Evolutionary conservation across 2,329 filamentous ascomycete species (phyloP).

Genomic region (Fusarium tjaetaba): DNA sequence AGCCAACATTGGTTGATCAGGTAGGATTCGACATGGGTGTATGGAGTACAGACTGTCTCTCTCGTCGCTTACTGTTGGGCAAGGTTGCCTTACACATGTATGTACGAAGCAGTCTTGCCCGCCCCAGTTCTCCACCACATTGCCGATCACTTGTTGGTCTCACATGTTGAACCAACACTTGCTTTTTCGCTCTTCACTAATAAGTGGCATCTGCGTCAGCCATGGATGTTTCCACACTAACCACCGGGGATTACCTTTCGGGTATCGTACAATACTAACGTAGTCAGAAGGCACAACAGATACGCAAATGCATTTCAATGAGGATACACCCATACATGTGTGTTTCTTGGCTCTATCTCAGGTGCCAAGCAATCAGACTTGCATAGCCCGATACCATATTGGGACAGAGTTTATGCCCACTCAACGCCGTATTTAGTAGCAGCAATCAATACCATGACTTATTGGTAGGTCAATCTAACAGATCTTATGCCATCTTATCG

Average conservation of each 20-base stretch:
- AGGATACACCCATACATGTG: neutral
- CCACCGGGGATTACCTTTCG: conserved; percentile 10
- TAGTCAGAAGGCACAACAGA: neutral
- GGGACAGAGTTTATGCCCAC: neutral
- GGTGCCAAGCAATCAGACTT: conserved; percentile 13
- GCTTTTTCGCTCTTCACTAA: neutral
- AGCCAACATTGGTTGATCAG: conserved; percentile 9
- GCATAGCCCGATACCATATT: neutral
- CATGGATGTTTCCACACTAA: neutral
- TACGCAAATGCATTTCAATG: conserved; percentile 3
- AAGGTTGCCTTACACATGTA: conserved; percentile 15
- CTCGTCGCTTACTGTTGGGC: conserved; percentile 4
- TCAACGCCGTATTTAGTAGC: neutral
- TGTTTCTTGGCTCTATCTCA: conserved; percentile 5
- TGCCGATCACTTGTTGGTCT: conserved; percentile 14
- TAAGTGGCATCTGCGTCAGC: neutral
- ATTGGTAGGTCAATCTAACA: neutral
- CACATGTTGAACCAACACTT: conserved; percentile 16
- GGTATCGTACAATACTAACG: conserved; percentile 3
- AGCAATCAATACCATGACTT: neutral
- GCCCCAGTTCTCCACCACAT: conserved; percentile 14
- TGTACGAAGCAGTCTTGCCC: conserved; percentile 8
- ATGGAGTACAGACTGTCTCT: conserved; percentile 5
- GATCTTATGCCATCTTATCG: neutral
- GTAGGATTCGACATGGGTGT: conserved; percentile 14